Evolutionary conservation across 2,329 filamentous ascomycete species (phyloP).

Genomic region (Phyllosticta citriasiana): DNA sequence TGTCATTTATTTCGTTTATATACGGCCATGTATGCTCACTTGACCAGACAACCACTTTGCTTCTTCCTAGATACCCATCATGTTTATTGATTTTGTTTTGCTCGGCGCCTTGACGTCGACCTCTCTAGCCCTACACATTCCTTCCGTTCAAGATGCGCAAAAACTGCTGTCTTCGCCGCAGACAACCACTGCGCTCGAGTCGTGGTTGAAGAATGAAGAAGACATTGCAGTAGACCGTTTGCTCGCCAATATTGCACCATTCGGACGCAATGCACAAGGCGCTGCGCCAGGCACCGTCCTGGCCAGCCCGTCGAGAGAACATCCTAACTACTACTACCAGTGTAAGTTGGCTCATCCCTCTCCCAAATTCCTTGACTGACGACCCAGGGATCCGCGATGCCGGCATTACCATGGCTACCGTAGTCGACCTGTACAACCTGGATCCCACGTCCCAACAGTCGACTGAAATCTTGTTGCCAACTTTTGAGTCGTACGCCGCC

Average conservation of each 20-base stretch:
- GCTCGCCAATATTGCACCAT: constrained; percentile 33
- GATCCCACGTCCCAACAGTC: constrained; percentile 20
- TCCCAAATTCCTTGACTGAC: background rate
- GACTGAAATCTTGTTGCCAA: constrained; percentile 17
- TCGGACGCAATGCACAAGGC: constrained; percentile 27
- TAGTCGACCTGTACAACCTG: constrained; percentile 30
- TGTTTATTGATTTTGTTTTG: background rate
- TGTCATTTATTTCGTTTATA: background rate
- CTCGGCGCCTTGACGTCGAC: background rate
- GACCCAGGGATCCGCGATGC: constrained; percentile 34
- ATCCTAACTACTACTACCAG: constrained; percentile 36
- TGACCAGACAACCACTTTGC: background rate
- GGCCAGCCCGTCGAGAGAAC: constrained; percentile 31
- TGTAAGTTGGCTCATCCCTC: constrained; percentile 20
- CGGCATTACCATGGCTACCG: constrained; percentile 32
- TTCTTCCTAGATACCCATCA: background rate
- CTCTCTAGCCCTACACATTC: background rate
- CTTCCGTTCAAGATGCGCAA: background rate
- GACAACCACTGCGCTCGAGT: constrained; percentile 15
- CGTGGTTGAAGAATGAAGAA: constrained; percentile 29
- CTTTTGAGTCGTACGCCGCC: constrained; percentile 24
- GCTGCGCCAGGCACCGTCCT: constrained; percentile 32
- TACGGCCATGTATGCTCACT: background rate
- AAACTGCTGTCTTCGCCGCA: background rate
- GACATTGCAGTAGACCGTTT: constrained; percentile 27